Conservation (phyloP, 1,284 basidiomycete species). For the Xerocomus cyaneibrunnescens region DNA sequence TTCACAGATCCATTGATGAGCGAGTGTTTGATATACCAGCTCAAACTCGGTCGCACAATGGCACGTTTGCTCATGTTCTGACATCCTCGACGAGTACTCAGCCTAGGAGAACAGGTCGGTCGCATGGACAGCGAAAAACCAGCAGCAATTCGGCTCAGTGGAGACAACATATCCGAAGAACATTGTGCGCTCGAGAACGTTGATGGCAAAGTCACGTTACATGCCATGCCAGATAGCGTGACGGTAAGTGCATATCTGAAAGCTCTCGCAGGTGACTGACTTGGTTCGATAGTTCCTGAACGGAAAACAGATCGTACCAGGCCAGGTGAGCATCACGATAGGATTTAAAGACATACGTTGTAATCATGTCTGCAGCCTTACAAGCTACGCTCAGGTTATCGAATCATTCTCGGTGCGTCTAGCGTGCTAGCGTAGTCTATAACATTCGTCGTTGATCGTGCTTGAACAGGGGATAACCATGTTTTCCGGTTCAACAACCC, state of each 20-base stretch:
- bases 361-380: conserved; percentile 52
- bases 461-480: conserved; percentile 81
- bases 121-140: conserved; percentile 76
- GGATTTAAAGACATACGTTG: conserved; percentile 16
- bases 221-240: conserved; percentile 75
- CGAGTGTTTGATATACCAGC: conserved; percentile 92
- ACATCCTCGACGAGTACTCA: conserved; percentile 15
- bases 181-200: conserved; percentile 91
- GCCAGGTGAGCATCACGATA: conserved; percentile 52
- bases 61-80: conserved; percentile 38
- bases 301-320: conserved; percentile 80
- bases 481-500: conserved; percentile 98
- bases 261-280: conserved; percentile 6
- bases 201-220: conserved; percentile 83
- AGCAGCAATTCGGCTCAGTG: conserved; percentile 91
- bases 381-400: conserved; percentile 88
- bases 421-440: conserved; percentile 1
- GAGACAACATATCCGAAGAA: conserved; percentile 87
- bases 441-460: conserved; percentile 3
- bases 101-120: conserved; percentile 58
- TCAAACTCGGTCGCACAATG: conserved; percentile 85
- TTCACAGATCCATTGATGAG: conserved; percentile 80
- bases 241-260: conserved; percentile 58
- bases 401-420: conserved; percentile 84
- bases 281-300: conserved; percentile 71